These are phyloP conservation scores for Shiraia bambusicola DNA, from an alignment of 2,329 filamentous ascomycete species.

Conservation along the genomic window DNA sequence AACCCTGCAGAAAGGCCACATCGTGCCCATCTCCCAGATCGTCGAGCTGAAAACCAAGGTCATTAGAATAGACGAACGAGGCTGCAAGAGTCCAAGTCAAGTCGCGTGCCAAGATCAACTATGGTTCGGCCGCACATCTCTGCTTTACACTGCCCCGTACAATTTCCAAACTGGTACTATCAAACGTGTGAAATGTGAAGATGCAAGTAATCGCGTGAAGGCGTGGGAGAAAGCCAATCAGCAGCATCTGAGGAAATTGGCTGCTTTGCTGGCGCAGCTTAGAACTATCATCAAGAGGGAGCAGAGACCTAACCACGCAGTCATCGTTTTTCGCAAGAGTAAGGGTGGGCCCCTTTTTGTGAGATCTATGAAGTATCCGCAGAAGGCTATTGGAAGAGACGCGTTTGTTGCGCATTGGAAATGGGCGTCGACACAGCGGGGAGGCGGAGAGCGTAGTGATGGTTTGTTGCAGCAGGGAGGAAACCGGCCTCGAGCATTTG, in stretches of 20 bases:
- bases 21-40: slow-evolving; percentile 25
- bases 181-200: slow-evolving; percentile 15
- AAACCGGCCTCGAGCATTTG: too few species aligned
- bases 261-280: slow-evolving; percentile 16
- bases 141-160: slow-evolving; percentile 27
- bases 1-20: slow-evolving; percentile 27
- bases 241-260: slow-evolving; percentile 24
- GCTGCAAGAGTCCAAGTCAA: slow-evolving; percentile 1
- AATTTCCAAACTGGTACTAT: slow-evolving; percentile 14
- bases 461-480: too few species aligned
- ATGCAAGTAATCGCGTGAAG: slow-evolving; percentile 17
- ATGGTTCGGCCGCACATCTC: slow-evolving; percentile 34
- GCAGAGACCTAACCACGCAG: slow-evolving; percentile 13
- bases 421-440: not conserved
- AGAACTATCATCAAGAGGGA: slow-evolving; percentile 14
- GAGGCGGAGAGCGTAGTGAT: too few species aligned
- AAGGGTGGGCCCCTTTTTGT: slow-evolving; percentile 18
- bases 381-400: slow-evolving; percentile 12
- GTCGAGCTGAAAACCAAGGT: slow-evolving; percentile 30
- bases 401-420: slow-evolving; percentile 19
- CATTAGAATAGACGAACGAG: slow-evolving; percentile 1
- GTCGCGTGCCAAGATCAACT: slow-evolving; percentile 30
- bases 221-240: slow-evolving; percentile 28
- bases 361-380: slow-evolving; percentile 17
- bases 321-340: slow-evolving; percentile 19